Percentiles rank a stretch among this genome's conserved stretches.
phyloP scores from a whole-genome alignment of 2,329 filamentous ascomycete species.

The Colletotrichum sublineola region DNA sequence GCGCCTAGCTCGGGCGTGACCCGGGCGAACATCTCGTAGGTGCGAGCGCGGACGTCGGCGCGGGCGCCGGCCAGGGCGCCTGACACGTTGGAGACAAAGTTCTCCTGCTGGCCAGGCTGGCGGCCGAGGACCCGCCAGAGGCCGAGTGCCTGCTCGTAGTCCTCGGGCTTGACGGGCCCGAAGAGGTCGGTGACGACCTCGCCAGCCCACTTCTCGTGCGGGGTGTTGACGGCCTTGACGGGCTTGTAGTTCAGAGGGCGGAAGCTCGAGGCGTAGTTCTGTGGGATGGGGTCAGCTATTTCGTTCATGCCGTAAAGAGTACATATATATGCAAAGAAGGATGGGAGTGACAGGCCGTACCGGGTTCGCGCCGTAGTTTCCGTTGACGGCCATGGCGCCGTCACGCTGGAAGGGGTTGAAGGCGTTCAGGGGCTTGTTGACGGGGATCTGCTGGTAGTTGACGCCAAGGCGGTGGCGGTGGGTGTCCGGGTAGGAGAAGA shows the following conservation, averaged over 20 bases:
- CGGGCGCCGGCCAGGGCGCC: constrained; percentile 68
- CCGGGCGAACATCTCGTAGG: constrained; percentile 71
- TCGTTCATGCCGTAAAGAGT: not conserved
- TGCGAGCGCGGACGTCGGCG: constrained; percentile 67
- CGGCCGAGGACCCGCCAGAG: constrained; percentile 64
- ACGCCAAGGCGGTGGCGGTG: constrained; percentile 73
- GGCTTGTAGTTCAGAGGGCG: constrained; percentile 59
- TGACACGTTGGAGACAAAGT: constrained; percentile 71
- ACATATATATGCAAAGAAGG: not conserved
- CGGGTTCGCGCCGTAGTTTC: constrained; percentile 71
- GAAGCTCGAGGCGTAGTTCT: constrained; percentile 66
- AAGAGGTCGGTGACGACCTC: constrained; percentile 59
- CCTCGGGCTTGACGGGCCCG: constrained; percentile 60
- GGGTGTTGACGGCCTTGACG: constrained; percentile 54
- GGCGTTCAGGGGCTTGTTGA: constrained; percentile 68
- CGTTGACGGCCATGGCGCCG: constrained; percentile 77
- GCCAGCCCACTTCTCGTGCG: constrained; percentile 63
- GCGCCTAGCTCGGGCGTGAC: constrained; percentile 68
- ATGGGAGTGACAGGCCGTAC: not conserved
- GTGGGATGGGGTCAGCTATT: not conserved
- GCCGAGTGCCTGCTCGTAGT: constrained; percentile 63
- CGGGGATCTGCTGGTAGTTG: constrained; percentile 75
- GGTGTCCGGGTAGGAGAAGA: constrained; percentile 73
- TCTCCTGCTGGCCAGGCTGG: constrained; percentile 69
- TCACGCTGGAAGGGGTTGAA: constrained; percentile 81